Conservation (phyloP, 257 asterid species). For the Solanum arcanum region DNA sequence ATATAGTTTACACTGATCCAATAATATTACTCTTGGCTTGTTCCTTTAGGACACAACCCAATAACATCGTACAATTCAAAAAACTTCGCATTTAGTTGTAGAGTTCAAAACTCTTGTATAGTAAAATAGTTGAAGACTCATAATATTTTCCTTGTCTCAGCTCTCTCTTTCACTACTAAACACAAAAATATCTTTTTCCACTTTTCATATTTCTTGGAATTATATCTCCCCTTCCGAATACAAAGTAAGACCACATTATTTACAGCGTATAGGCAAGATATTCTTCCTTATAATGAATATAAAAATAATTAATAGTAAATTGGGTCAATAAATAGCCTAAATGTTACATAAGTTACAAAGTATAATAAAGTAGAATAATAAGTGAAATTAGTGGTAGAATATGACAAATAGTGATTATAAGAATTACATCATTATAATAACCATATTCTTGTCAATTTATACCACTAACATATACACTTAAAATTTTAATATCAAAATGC, state of each 20-base stretch:
- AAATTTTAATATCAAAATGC: too few relatives aligned
- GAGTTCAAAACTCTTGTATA: not conserved
- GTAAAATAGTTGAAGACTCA: not conserved
- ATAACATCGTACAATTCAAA: not conserved
- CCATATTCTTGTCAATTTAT: not conserved
- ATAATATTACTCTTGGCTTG: not conserved
- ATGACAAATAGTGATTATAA: not conserved
- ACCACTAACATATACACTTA: not conserved
- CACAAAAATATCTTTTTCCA: not conserved
- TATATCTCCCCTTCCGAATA: not conserved
- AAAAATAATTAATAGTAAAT: too few relatives aligned
- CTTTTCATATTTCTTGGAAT: not conserved
- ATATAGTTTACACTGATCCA: too few relatives aligned
- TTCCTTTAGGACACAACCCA: rapidly evolving
- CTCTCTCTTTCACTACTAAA: not conserved
- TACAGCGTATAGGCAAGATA: too few relatives aligned
- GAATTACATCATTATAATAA: not conserved
- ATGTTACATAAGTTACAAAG: not conserved
- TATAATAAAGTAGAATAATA: too few relatives aligned
- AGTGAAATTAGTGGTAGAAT: too few relatives aligned
- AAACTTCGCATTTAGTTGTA: too few relatives aligned
- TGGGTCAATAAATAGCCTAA: rapidly evolving
- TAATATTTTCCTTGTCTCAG: not conserved
- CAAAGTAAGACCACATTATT: not conserved
- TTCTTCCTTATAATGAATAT: too few relatives aligned